These are phyloP conservation scores for Blastocystis hominis DNA, from an alignment of 352 stramenopile species.

Conservation along the genomic window DNA sequence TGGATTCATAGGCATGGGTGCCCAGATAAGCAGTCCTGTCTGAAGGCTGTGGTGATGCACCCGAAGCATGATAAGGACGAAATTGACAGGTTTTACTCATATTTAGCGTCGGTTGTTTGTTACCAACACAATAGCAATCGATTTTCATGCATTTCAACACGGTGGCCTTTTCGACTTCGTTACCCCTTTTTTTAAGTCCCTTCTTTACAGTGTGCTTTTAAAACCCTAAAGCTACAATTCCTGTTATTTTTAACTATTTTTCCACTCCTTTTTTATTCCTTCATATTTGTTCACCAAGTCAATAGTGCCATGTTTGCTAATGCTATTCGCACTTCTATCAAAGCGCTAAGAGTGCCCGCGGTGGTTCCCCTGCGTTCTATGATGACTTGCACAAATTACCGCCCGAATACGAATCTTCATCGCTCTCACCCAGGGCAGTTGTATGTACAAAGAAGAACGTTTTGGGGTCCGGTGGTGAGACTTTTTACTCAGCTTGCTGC, in stretches of 20 bases:
- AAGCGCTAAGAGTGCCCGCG: not conserved
- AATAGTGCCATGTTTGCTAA: not conserved
- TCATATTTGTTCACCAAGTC: too few relatives aligned
- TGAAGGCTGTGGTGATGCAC: conserved; percentile 11
- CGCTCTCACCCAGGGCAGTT: not conserved
- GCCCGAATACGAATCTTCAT: not conserved
- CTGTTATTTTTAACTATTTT: too few relatives aligned
- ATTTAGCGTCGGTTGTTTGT: conserved; percentile 9
- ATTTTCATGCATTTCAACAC: too few relatives aligned
- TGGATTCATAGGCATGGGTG: conserved; percentile 35
- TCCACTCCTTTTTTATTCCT: too few relatives aligned
- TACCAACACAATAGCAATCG: not conserved
- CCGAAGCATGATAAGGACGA: not conserved
- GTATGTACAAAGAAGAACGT: conserved; percentile 41
- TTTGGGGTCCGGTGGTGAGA: conserved; percentile 55
- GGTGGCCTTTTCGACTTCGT: too few relatives aligned
- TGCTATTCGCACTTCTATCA: not conserved
- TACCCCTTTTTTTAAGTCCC: too few relatives aligned
- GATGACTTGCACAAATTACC: conserved; percentile 39
- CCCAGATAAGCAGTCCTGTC: not conserved
- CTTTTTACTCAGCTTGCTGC: conserved; percentile 58
- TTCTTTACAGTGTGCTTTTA: too few relatives aligned
- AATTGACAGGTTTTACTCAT: not conserved
- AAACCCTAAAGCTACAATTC: too few relatives aligned
- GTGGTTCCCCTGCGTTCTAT: conserved; percentile 13